Evolutionary conservation across 208 protist species (phyloP).

Genomic region (Novymonas esmeraldas): DNA sequence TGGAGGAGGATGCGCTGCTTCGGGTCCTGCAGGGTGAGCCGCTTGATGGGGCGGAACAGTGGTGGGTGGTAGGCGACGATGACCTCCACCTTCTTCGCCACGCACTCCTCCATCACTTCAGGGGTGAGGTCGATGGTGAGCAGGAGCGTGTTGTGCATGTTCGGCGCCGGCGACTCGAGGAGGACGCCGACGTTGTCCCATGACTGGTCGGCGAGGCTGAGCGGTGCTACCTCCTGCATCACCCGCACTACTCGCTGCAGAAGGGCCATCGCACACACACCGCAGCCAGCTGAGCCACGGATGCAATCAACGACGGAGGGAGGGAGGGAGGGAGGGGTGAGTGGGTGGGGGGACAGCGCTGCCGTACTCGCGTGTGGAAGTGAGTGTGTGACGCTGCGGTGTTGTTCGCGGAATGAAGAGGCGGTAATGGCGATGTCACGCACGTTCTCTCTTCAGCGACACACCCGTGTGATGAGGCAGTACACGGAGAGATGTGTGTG

Average conservation of each 20-base stretch:
- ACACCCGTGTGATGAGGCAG: too few species aligned
- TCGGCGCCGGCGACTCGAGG: constrained; percentile 79
- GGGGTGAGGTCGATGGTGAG: constrained; percentile 93
- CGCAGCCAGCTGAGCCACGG: neutral
- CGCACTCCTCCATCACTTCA: constrained; percentile 89
- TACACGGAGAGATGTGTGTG: neutral
- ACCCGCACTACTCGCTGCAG: constrained; percentile 55
- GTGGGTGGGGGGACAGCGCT: neutral
- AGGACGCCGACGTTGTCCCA: constrained; percentile 96
- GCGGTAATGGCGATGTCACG: too few species aligned
- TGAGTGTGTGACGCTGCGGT: too few species aligned
- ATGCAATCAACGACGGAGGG: neutral
- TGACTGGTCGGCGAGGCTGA: constrained; percentile 84
- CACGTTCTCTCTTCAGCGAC: too few species aligned
- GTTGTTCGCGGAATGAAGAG: too few species aligned
- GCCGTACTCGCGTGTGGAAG: neutral
- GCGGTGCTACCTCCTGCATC: constrained; percentile 87
- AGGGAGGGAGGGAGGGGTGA: neutral
- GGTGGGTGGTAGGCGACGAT: constrained; percentile 93
- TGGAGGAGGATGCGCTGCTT: constrained; percentile 79
- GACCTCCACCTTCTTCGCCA: constrained; percentile 60
- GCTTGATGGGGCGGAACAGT: constrained; percentile 85
- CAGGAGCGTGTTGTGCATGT: constrained; percentile 58
- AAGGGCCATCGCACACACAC: constrained; percentile 34
- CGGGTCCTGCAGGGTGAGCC: constrained; percentile 67